phyloP scores from a whole-genome alignment of 1,284 basidiomycete genomes.

The Leccinum solheimii region DNA sequence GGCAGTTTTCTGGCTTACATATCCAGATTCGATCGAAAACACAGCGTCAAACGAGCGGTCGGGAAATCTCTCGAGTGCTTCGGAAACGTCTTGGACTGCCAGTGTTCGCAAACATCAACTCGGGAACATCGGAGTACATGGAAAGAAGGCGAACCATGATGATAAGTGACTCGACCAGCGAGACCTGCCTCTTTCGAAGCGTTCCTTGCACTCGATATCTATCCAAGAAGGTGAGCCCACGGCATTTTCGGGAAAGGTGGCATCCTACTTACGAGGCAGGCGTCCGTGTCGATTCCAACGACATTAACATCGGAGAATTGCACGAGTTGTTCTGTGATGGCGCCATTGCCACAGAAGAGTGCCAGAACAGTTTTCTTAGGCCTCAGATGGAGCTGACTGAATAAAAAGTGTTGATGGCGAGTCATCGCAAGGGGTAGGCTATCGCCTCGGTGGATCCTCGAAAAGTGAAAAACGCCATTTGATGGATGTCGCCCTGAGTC shows the following conservation, averaged over 20 bases:
- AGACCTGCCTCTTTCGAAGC: conserved; percentile 8
- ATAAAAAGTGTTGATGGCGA: conserved; percentile 15
- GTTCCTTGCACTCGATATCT: conserved; percentile 9
- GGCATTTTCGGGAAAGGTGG: not conserved
- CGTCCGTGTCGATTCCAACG: conserved; percentile 15
- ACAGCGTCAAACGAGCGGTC: not conserved
- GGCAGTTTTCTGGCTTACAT: not conserved
- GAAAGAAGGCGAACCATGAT: conserved; percentile 2
- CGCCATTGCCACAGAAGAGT: conserved; percentile 15
- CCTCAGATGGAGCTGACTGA: conserved; percentile 12
- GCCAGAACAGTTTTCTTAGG: conserved; percentile 15
- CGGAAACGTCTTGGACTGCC: conserved; percentile 6
- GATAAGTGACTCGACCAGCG: conserved; percentile 4
- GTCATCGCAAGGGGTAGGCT: conserved; percentile 12
- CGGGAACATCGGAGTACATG: not conserved
- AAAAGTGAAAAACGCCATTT: conserved; percentile 15
- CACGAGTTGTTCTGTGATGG: conserved; percentile 7
- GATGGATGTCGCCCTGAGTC: conserved; percentile 32
- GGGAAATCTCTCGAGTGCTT: not conserved
- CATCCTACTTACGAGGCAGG: conserved; percentile 1
- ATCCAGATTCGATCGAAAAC: not conserved
- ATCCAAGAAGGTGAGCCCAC: not conserved
- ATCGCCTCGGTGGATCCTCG: conserved; percentile 10
- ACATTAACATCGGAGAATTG: conserved; percentile 15
- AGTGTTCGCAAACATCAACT: not conserved